These are phyloP conservation scores for Tylopilus orsonianus DNA, from an alignment of 1,284 basidiomycete genomes.

Conservation along the genomic window DNA sequence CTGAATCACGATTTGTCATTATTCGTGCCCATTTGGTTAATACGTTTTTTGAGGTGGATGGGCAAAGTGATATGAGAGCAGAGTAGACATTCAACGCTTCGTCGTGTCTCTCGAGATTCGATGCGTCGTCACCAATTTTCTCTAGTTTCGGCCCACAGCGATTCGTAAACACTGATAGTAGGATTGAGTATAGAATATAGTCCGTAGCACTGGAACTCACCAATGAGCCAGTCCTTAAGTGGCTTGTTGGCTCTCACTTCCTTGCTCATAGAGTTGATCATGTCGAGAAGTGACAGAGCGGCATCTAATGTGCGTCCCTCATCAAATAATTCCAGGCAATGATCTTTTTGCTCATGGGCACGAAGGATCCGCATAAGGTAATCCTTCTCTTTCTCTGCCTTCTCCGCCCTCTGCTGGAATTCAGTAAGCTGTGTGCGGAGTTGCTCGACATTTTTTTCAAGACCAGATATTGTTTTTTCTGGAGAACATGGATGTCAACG, in stretches of 20 bases:
- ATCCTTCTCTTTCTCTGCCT: neutral
- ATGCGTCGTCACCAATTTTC: conserved; percentile 5
- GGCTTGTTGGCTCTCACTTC: neutral
- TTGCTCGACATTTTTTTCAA: too few species aligned
- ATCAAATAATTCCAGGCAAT: conserved; percentile 5
- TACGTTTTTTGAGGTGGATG: neutral
- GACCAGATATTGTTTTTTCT: too few species aligned
- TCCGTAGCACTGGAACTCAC: neutral
- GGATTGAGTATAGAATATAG: neutral
- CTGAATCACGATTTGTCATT: neutral
- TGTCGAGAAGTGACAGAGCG: neutral
- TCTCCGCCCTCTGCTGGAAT: neutral
- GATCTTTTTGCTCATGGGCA: conserved; percentile 2
- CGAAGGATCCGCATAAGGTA: too few species aligned
- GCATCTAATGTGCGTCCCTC: conserved; percentile 1
- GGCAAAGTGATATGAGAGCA: conserved; percentile 1
- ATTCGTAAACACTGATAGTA: conserved; percentile 8
- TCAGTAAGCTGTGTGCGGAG: too few species aligned
- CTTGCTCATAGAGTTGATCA: neutral
- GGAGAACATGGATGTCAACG: too few species aligned
- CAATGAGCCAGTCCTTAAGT: conserved; percentile 3
- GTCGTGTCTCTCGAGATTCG: neutral
- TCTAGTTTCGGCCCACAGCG: conserved; percentile 4
- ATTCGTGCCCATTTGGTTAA: conserved; percentile 8
- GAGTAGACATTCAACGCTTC: conserved; percentile 10